Evolutionary conservation across 169 alveolate species (phyloP), one percentile per base, ranked within the genome.

Genomic region (Eimeria mitis): DNA sequence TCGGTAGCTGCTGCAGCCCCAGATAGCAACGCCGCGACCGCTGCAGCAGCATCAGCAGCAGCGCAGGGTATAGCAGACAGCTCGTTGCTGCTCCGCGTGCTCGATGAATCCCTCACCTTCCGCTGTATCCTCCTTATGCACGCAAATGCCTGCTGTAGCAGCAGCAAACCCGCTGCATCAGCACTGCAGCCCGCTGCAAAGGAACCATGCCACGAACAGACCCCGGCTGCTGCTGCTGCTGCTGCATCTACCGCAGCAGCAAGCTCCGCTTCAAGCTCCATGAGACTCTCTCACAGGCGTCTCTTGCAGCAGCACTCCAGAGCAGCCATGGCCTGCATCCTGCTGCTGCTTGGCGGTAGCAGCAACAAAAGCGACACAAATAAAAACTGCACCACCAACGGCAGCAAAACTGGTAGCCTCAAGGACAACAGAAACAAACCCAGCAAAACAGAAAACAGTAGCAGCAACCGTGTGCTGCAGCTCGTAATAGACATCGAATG

Each of bases 271-370:
- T 42, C 92, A 59, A 47, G 71, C 83, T 25, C 61, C 83, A 87
- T 87, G 81, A 63, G 83, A 42, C 79, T 87, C 3, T 40, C 92
- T 63, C 92, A 63, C n/a, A 56, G 81, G 65, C 83, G 92, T 56
- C 73, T 87, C 78, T 65, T 87, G 37, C 92, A 59, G 28, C 92
- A 49, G 68, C 92, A 87, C 81, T 49, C 83, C 7, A 34, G 79
- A 65, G 92, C 92, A 40, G 92, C 92, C 21, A 87, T 87, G 92
- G 92, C 92, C 23, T 87, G 92, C 71, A 81, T 87, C 92, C 73
- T 87, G 81, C 83, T 59, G 59, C 42, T 63, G 65, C 56, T 87
- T 21, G 79, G 40, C 40, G 65, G 83, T 37, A 42, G 49, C 56
- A 87, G 83, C 83, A 84, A 61, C 91, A 79, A 52, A n/a, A 83